Conservation (phyloP, 1,139 yeast genomes). For the Yamadazyma pseudoaaseri region DNA sequence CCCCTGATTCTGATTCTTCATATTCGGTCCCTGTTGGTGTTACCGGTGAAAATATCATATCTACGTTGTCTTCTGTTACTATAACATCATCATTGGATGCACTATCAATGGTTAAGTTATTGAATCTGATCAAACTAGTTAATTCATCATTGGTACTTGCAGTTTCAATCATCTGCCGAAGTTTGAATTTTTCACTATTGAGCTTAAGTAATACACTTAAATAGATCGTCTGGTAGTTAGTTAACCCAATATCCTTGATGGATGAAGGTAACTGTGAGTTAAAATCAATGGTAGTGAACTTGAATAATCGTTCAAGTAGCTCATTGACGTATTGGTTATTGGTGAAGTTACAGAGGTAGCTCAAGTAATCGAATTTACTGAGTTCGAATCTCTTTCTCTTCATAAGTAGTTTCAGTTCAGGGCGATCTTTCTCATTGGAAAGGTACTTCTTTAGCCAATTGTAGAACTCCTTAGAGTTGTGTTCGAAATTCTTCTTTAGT, state of each 20-base stretch:
- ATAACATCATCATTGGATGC: conserved; percentile 17
- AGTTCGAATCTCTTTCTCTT: conserved; percentile 66
- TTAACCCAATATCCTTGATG: conserved; percentile 22
- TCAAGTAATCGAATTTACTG: conserved; percentile 69
- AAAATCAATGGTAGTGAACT: conserved; percentile 29
- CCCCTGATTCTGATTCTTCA: conserved; percentile 17
- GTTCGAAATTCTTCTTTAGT: conserved; percentile 61
- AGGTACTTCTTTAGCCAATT: conserved; percentile 70
- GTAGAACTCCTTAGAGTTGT: conserved; percentile 70
- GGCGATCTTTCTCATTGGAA: conserved; percentile 61
- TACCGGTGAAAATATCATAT: conserved; percentile 26
- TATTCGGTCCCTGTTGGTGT: conserved; percentile 3
- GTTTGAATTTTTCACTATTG: conserved; percentile 43
- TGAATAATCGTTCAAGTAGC: conserved; percentile 39
- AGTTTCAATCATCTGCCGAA: conserved; percentile 45
- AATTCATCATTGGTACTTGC: conserved; percentile 42
- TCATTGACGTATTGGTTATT: conserved; percentile 49
- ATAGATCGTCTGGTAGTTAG: conserved; percentile 31
- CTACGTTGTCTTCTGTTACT: conserved; percentile 32
- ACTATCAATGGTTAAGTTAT: conserved; percentile 22
- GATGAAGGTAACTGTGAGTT: conserved; percentile 19
- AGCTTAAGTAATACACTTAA: conserved; percentile 35
- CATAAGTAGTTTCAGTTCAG: conserved; percentile 59
- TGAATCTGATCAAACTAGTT: conserved; percentile 30
- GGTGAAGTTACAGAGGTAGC: conserved; percentile 57